Base-by-base conservation (phyloP, 2,329 filamentous ascomycete genomes). In the Talaromyces atroroseus region DNA sequence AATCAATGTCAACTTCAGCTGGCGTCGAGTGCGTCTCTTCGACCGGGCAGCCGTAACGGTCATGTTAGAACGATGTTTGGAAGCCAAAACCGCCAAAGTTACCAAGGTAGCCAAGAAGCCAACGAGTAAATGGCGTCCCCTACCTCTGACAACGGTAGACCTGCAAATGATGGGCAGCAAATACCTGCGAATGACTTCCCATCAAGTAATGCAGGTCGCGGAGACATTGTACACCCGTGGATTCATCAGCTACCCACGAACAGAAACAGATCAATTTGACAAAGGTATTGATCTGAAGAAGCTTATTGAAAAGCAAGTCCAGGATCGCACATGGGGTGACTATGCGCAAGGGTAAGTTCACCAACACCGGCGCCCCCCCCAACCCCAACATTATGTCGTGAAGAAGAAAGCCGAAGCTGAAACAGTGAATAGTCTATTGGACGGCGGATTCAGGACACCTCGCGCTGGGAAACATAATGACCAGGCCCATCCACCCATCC, bases 211-310 rank as follows among this genome's bases (percentile, higher is more conserved):
- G 92, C 87, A 81, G 49, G 79, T 87, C 23, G 94, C 94, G 4
- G 94, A 99, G 71, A 78, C 79, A 5, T 82, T 99, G 2, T 99
- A 99, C 76, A 92, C 91, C 49, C 91, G 88, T 71, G 94, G 94
- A 0, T 97, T 92, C 74, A 96, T 99, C 73, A 96, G 92, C 71
- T 99, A 99, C 72, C 94, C 94, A 1, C 86, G 94, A 72, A 99
- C 94, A 0, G 94, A 99, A 72, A 99, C 94, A 0, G 94, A 99
- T 71, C 88, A 92, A 32, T 99, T 97, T 67, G 92, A 96, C 66
- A 84, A 84, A 65, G 92, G 82, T 4, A 96, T 97, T 77, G 87
- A 97, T 68, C 79, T 99, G 20, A 84, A 82, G 60, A 82, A 80
- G 21, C 77, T 99, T 8, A 82, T 96, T 18, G 84, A 89, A 65